These are phyloP conservation scores for Penicillium verrucosum DNA, from an alignment of 2,329 filamentous ascomycete genomes.

Conservation along the genomic window DNA sequence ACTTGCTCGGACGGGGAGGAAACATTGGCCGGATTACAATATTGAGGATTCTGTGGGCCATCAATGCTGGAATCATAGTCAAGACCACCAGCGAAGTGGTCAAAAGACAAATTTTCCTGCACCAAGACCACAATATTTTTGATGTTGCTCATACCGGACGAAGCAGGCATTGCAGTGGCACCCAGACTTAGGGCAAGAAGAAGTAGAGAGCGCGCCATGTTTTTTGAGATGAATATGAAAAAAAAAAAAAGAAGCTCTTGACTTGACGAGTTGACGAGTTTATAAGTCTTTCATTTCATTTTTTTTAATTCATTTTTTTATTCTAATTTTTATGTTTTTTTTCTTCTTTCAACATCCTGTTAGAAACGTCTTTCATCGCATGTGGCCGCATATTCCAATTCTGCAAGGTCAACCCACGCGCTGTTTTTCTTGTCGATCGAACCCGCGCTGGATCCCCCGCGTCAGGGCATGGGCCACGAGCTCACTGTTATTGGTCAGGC, in stretches of 20 bases:
- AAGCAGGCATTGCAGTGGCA: slow-evolving; percentile 7
- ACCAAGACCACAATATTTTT: slow-evolving; percentile 51
- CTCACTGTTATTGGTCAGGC: slow-evolving; percentile 1
- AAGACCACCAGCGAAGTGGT: slow-evolving; percentile 43
- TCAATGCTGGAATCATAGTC: slow-evolving; percentile 38
- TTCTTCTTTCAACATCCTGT: neutral
- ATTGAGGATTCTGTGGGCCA: slow-evolving; percentile 29
- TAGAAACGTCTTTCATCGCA: neutral
- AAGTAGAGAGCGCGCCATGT: slow-evolving; percentile 5
- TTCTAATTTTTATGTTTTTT: neutral
- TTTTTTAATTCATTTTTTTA: too few relatives aligned
- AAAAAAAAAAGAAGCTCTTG: neutral
- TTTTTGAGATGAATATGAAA: neutral
- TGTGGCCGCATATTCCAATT: neutral
- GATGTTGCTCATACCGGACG: slow-evolving; percentile 34
- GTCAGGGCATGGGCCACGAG: slow-evolving; percentile 3
- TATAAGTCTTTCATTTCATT: neutral
- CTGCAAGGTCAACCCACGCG: neutral
- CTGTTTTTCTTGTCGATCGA: neutral
- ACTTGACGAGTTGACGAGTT: neutral
- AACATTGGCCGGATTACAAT: slow-evolving; percentile 42
- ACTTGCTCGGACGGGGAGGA: slow-evolving; percentile 28
- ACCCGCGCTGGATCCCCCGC: neutral
- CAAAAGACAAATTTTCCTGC: slow-evolving; percentile 43
- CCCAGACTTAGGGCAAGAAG: slow-evolving; percentile 8